Evolutionary conservation across 768 basidiomycete genomes (phyloP).

Genomic region (Amanita muscaria): DNA sequence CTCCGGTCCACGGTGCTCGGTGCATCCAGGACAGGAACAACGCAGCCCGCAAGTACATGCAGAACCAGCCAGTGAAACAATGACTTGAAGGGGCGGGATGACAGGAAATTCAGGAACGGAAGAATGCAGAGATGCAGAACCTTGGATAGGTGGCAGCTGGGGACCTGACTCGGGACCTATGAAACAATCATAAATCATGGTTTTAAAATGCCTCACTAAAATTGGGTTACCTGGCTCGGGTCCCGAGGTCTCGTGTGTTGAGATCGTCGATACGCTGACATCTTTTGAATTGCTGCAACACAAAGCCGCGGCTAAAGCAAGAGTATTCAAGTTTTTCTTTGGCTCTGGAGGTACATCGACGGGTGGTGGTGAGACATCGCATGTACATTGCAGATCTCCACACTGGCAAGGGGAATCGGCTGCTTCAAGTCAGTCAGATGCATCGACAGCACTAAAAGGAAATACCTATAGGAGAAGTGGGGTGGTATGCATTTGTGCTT

Average conservation of each 20-base stretch:
- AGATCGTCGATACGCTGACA: too few relatives aligned
- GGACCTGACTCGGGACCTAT: slow-evolving; percentile 16
- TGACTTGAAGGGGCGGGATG: slow-evolving; percentile 53
- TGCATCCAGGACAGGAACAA: slow-evolving; percentile 68
- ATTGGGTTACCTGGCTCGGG: too few relatives aligned
- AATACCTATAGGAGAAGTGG: slow-evolving; percentile 43
- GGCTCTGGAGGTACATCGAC: slow-evolving; percentile 10
- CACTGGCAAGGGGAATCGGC: slow-evolving; percentile 60
- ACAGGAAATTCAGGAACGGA: slow-evolving; percentile 39
- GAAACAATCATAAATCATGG: neutral
- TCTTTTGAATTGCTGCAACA: slow-evolving; percentile 8
- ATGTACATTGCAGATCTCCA: slow-evolving; percentile 40
- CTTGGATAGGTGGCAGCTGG: slow-evolving; percentile 43
- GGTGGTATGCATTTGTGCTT: slow-evolving; percentile 30
- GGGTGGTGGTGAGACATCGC: slow-evolving; percentile 6
- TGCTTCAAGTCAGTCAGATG: slow-evolving; percentile 18
- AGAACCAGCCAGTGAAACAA: slow-evolving; percentile 52
- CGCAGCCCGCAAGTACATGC: slow-evolving; percentile 65
- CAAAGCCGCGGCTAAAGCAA: slow-evolving; percentile 32
- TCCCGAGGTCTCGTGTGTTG: too few relatives aligned
- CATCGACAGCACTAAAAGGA: slow-evolving; percentile 6
- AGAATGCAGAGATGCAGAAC: slow-evolving; percentile 16
- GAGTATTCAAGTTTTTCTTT: slow-evolving; percentile 20
- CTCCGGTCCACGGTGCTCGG: slow-evolving; percentile 53
- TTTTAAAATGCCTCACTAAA: too few relatives aligned